These are phyloP conservation scores for Kentomonas sorsogonicus DNA, from an alignment of 208 protist genomes.

Conservation along the genomic window DNA sequence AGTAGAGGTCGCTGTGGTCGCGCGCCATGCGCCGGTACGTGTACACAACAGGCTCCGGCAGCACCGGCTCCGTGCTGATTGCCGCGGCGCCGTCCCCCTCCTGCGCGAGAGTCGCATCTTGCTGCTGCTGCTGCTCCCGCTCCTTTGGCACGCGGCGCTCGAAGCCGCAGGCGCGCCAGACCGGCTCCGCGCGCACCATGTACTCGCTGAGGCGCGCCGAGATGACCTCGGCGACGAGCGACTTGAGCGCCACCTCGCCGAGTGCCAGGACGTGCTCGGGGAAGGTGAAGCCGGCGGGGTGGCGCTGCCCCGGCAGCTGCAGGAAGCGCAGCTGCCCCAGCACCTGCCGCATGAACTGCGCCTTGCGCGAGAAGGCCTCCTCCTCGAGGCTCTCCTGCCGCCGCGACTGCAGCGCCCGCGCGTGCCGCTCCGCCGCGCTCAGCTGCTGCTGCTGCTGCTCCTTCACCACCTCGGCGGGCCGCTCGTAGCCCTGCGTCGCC, in stretches of 20 bases:
- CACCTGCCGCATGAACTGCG: conserved; percentile 78
- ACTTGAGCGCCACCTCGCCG: conserved; percentile 74
- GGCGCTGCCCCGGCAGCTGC: conserved; percentile 53
- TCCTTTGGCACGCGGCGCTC: too few species aligned
- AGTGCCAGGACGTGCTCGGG: conserved; percentile 68
- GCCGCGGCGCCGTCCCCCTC: conserved; percentile 35
- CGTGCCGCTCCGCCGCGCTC: not conserved
- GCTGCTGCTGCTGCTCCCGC: too few species aligned
- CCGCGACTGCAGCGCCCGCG: conserved; percentile 15
- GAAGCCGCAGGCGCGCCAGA: conserved; percentile 76
- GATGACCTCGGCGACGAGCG: conserved; percentile 78
- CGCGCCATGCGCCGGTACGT: conserved; percentile 64
- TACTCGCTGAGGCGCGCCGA: conserved; percentile 83
- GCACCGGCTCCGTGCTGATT: conserved; percentile 44
- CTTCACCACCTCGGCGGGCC: conserved; percentile 16
- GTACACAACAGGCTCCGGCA: conserved; percentile 54
- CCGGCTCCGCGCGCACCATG: conserved; percentile 84
- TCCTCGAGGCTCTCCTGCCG: conserved; percentile 63
- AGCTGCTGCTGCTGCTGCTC: conserved; percentile 15
- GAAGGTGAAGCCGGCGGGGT: conserved; percentile 81
- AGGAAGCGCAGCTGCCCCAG: conserved; percentile 87
- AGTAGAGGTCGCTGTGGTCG: conserved; percentile 59
- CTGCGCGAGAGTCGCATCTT: too few species aligned
- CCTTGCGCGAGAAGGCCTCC: conserved; percentile 87
- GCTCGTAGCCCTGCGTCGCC: conserved; percentile 47